phyloP scores from a whole-genome alignment of 805 yeast species.

The Monosporozyma servazzii region DNA sequence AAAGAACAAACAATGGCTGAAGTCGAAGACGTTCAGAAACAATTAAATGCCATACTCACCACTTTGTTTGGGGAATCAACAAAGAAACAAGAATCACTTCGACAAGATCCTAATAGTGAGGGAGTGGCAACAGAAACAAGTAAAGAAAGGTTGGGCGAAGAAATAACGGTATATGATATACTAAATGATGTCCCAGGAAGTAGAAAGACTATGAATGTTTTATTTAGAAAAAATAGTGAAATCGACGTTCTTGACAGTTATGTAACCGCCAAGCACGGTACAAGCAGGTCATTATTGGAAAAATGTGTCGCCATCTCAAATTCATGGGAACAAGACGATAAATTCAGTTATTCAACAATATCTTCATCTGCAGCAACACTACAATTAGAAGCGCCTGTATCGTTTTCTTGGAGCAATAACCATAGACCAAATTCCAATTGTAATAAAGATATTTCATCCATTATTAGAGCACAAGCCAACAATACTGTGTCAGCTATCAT shows the following conservation, averaged over 20 bases:
- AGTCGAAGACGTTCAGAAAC: not conserved
- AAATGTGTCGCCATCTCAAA: slow-evolving; percentile 8
- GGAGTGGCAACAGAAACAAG: not conserved
- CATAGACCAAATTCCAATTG: not conserved
- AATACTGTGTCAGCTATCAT: not conserved
- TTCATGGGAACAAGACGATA: slow-evolving; percentile 21
- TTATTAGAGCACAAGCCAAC: not conserved
- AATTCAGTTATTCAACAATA: slow-evolving; percentile 6
- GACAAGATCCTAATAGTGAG: not conserved
- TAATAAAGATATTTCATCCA: not conserved
- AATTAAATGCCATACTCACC: not conserved
- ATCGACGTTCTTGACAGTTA: not conserved
- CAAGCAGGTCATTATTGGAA: slow-evolving; percentile 1
- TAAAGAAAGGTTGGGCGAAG: not conserved
- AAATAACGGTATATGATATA: slow-evolving; percentile 12
- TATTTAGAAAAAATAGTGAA: slow-evolving; percentile 7
- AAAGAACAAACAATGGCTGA: not conserved
- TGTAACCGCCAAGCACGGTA: not conserved
- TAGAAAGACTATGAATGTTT: slow-evolving; percentile 18
- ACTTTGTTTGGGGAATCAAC: not conserved
- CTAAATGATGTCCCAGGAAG: slow-evolving; percentile 19
- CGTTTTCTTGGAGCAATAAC: slow-evolving; percentile 26
- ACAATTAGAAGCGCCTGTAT: slow-evolving; percentile 19
- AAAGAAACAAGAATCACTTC: not conserved
- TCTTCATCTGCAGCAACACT: slow-evolving; percentile 7